Conservation (phyloP, 2,329 filamentous ascomycete species). For the Tolypocladium paradoxum region DNA sequence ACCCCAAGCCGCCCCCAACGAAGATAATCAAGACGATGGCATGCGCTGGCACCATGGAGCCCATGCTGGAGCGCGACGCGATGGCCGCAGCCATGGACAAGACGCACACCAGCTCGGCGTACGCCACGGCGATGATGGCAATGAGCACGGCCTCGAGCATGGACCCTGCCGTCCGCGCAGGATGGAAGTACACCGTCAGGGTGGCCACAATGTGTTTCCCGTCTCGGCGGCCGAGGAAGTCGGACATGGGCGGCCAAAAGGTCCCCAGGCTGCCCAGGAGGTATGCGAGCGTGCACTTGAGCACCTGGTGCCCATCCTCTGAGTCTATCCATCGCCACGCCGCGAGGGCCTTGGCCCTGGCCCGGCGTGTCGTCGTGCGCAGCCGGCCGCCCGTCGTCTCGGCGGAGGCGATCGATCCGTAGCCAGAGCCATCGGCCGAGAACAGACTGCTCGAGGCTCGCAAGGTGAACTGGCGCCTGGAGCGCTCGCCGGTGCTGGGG, state of each 20-base stretch:
- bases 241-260: conserved; percentile 63
- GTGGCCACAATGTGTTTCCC: conserved; percentile 92
- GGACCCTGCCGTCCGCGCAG: conserved; percentile 72
- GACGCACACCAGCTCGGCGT: conserved; percentile 57
- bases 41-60: conserved; percentile 63
- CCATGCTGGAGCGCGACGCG: conserved; percentile 57
- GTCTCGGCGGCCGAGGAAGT: conserved; percentile 70
- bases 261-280: conserved; percentile 77
- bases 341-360: conserved; percentile 23
- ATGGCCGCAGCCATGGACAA: conserved; percentile 84
- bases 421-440: conserved; percentile 12
- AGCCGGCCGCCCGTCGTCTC: conserved; percentile 7
- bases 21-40: conserved; percentile 71
- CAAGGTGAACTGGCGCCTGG: conserved; percentile 69
- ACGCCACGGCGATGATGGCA: conserved; percentile 67
- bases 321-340: conserved; percentile 55
- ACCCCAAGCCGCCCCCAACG: conserved; percentile 74
- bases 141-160: conserved; percentile 81
- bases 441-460: conserved; percentile 34
- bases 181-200: conserved; percentile 90
- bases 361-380: conserved; percentile 2
- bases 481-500: conserved; percentile 74
- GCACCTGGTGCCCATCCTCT: conserved; percentile 63
- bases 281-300: conserved; percentile 90
- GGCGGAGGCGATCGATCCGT: conserved; percentile 8